Evolutionary conservation across 2,329 filamentous ascomycete species (phyloP).

Genomic region (Beauveria sp.): DNA sequence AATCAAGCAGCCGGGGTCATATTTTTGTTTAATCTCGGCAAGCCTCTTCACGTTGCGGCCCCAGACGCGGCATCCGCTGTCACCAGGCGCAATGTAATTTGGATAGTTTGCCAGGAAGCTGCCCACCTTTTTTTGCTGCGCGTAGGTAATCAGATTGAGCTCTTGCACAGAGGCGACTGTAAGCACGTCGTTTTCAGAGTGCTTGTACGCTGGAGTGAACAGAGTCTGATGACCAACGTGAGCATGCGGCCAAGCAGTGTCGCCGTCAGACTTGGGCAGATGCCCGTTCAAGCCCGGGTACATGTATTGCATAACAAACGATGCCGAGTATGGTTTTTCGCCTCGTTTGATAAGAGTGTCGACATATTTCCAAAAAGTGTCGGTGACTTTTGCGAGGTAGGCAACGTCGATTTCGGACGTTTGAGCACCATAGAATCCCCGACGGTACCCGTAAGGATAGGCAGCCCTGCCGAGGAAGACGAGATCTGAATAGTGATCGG

Average conservation of each 20-base stretch:
- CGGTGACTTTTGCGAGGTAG: conserved; percentile 1
- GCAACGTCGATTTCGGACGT: conserved; percentile 2
- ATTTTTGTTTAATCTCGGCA: conserved; percentile 2
- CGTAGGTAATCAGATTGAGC: conserved; percentile 1
- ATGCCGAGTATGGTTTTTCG: conserved; percentile 1
- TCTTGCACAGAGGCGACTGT: background rate
- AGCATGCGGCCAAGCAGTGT: conserved; percentile 10
- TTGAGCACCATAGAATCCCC: conserved; percentile 9
- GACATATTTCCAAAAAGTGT: background rate
- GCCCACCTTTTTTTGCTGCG: background rate
- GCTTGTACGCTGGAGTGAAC: conserved; percentile 1
- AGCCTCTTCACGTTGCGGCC: conserved; percentile 3
- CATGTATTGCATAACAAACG: conserved; percentile 11
- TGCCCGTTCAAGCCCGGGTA: background rate
- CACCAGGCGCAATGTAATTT: conserved; percentile 6
- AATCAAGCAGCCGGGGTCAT: conserved; percentile 7
- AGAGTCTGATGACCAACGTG: conserved; percentile 3
- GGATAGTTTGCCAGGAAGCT: conserved; percentile 7
- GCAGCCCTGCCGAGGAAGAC: conserved; percentile 5
- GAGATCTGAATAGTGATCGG: background rate
- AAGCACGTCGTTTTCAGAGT: background rate
- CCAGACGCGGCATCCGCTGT: conserved; percentile 1
- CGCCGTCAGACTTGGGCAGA: background rate
- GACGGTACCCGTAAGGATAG: conserved; percentile 9
- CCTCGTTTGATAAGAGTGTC: background rate